Conservation (phyloP, 1,284 basidiomycete genomes). For the Leccinum pallidistipes region DNA sequence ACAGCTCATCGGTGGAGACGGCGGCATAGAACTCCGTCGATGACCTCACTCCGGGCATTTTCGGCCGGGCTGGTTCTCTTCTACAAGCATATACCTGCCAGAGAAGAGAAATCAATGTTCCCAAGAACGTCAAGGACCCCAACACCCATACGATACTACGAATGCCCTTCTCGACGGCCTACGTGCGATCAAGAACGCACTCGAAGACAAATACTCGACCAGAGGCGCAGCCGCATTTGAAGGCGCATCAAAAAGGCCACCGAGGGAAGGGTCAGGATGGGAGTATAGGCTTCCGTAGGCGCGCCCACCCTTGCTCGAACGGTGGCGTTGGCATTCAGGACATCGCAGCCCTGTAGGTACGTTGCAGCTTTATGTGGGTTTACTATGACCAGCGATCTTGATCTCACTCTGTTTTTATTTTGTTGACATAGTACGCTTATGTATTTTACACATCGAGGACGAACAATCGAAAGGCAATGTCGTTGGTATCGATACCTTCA, state of each 20-base stretch:
- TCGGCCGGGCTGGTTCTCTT: constrained; percentile 97
- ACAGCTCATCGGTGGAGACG: constrained; percentile 92
- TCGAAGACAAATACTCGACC: constrained; percentile 76
- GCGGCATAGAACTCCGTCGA: constrained; percentile 97
- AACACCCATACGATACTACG: constrained; percentile 94
- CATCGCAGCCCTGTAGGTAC: constrained; percentile 83
- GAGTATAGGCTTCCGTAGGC: constrained; percentile 96
- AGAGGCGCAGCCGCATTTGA: constrained; percentile 98
- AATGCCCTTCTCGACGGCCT: constrained; percentile 97
- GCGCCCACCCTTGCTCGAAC: constrained; percentile 92
- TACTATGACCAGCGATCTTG: constrained; percentile 3
- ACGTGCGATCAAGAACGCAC: constrained; percentile 94
- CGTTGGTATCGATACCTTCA: constrained; percentile 74
- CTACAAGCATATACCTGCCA: constrained; percentile 93
- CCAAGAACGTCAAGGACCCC: constrained; percentile 96
- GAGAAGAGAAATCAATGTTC: constrained; percentile 99
- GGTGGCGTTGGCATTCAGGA: constrained; percentile 98
- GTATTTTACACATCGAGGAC: constrained; percentile 53
- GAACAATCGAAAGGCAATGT: constrained; percentile 89
- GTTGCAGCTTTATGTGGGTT: constrained; percentile 17
- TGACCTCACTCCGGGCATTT: constrained; percentile 86
- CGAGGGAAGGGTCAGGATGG: constrained; percentile 95
- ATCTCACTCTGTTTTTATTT: constrained; percentile 4
- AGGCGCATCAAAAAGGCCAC: constrained; percentile 87
- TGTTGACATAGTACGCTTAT: background rate